Evolutionary conservation across 2,329 filamentous ascomycete genomes (phyloP).

Genomic region (Fusarium sambucinum): DNA sequence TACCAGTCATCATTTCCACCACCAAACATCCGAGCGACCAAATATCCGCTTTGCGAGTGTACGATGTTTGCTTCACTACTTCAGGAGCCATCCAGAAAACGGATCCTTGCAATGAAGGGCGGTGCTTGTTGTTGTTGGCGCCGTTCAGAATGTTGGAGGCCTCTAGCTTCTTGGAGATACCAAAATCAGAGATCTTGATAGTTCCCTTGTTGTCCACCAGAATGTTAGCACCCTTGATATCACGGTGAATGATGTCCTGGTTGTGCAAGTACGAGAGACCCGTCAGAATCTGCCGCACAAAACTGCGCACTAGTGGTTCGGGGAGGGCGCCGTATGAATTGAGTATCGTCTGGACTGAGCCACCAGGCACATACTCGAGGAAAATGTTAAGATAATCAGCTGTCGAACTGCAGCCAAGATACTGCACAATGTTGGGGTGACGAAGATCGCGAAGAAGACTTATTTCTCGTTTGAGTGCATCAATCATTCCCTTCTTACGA

Average conservation of each 20-base stretch:
- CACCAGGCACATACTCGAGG: conserved; percentile 97
- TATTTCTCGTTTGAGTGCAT: conserved; percentile 96
- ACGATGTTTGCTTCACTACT: conserved; percentile 96
- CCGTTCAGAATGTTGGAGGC: conserved; percentile 84
- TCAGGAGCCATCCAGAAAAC: conserved; percentile 99
- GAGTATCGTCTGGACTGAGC: conserved; percentile 97
- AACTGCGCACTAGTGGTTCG: conserved; percentile 94
- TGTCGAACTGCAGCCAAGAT: conserved; percentile 93
- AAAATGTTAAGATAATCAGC: conserved; percentile 98
- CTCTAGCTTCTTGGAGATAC: conserved; percentile 97
- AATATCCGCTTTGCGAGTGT: conserved; percentile 98
- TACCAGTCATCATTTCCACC: conserved; percentile 99
- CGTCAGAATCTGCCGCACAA: conserved; percentile 93
- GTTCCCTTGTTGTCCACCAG: conserved; percentile 98
- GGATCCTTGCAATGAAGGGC: conserved; percentile 89
- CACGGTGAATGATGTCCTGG: conserved; percentile 95
- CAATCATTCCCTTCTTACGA: conserved; percentile 98
- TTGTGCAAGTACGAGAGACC: conserved; percentile 94
- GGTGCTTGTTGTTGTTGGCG: conserved; percentile 74
- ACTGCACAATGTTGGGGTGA: conserved; percentile 97
- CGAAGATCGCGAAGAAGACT: conserved; percentile 92
- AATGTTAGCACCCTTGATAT: conserved; percentile 99
- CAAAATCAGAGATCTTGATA: conserved; percentile 99
- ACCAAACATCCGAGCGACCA: conserved; percentile 97
- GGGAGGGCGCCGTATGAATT: conserved; percentile 97